Evolutionary conservation across 352 stramenopile species (phyloP), one percentile per base, ranked within the genome.

Genomic region (Globisporangium viniferum): DNA sequence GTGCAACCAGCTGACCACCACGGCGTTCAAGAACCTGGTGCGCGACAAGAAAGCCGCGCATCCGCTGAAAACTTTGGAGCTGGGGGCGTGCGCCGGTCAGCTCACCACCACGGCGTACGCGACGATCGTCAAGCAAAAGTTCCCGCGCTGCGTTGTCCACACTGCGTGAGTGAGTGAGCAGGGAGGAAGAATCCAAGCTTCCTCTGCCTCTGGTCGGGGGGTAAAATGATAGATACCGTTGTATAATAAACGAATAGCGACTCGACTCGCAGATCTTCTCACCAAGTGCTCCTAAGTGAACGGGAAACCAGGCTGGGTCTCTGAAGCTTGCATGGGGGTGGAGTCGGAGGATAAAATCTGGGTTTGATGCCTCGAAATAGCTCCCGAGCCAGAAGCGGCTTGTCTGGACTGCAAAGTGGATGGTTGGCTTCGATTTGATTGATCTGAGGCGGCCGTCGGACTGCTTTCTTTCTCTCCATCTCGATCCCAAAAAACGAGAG

Each of bases 1-100:
- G 6, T 92, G 88, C 66, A 92, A 93, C 66, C 79, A 92, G 60
- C 80, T 97, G 33, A 94, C 88, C 7, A 59, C 81, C 36, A 58
- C 67, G 0, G 75, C 82, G 15, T 93, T 98, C 55, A 65, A 70
- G 9, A 63, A 73, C 31, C 72, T 97, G 36, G 66, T 71, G 29
- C 61, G 65, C 8, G 69, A 73, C n/a, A 83, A 82, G 53, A 31
- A 62, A 3, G 33, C 46, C 15, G 44, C 31, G 9, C 44, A 66
- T 2, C 69, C 72, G 14, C 72, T 91, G 14, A 68, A 81, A 49
- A 79, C 71, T 39, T 75, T 92, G 29, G 81, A 92, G 53, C 89
- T 94, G 33, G 87, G 87, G 6, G 84, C 78, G 1, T 90, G 82
- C 51, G 85, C 85, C 12, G 78, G 88, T 56, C 85, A 90, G 62